These are phyloP conservation scores for Saussurea involucrata DNA, from an alignment of 129 eudicot species.

Conservation along the genomic window DNA sequence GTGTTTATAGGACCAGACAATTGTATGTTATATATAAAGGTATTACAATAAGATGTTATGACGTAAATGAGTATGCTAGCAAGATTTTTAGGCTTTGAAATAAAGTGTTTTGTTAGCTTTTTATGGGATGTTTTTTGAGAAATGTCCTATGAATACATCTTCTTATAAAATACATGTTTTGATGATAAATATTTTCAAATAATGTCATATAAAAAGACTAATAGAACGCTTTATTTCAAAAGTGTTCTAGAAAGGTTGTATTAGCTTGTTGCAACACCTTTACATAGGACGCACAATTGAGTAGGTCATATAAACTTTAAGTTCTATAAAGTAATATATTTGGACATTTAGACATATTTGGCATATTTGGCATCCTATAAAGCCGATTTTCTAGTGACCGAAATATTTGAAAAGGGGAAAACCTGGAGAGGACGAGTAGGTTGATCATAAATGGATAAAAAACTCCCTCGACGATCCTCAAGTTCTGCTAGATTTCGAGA, in stretches of 20 bases:
- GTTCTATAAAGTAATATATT: neutral
- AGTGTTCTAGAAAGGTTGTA: neutral
- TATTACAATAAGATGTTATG: neutral
- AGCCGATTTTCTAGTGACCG: neutral
- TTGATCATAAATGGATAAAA: slow-evolving; percentile 87
- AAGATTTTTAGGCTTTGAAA: neutral
- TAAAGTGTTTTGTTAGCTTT: too few species aligned
- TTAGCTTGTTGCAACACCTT: too few species aligned
- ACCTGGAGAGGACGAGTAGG: slow-evolving; percentile 88
- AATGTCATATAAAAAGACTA: neutral
- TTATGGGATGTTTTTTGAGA: too few species aligned
- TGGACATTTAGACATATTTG: neutral
- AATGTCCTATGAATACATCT: too few species aligned
- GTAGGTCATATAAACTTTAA: neutral
- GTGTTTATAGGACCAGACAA: neutral
- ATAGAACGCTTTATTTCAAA: neutral
- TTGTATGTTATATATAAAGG: neutral
- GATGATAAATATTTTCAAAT: too few species aligned
- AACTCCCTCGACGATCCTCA: slow-evolving; percentile 90
- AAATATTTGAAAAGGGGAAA: neutral
- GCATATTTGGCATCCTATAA: neutral
- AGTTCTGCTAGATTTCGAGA: slow-evolving; percentile 88
- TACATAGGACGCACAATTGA: neutral
- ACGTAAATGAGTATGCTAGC: neutral
- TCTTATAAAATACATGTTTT: too few species aligned